Conservation (phyloP, 1,139 yeast species). For the Pichia sp. region DNA sequence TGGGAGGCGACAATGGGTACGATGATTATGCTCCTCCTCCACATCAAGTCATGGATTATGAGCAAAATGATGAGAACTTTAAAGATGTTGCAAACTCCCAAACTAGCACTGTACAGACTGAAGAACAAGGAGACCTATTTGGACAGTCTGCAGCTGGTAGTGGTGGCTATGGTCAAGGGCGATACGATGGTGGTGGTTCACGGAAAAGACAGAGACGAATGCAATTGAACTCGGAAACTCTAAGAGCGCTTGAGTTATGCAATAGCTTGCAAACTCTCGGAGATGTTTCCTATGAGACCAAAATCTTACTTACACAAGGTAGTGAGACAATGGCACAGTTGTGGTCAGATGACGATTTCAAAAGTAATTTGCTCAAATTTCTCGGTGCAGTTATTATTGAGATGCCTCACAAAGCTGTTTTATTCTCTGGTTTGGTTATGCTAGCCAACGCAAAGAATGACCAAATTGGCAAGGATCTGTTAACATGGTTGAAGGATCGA, state of each 20-base stretch:
- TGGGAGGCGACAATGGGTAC: conserved; percentile 4
- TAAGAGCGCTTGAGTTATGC: conserved; percentile 25
- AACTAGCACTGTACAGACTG: not conserved
- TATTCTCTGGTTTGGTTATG: conserved; percentile 65
- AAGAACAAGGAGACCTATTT: not conserved
- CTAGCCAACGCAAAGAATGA: conserved; percentile 65
- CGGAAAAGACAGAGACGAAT: conserved; percentile 14
- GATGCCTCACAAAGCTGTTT: conserved; percentile 84
- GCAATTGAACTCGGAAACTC: conserved; percentile 20
- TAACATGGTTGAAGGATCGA: conserved; percentile 36
- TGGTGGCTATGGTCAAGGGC: conserved; percentile 4
- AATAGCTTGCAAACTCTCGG: conserved; percentile 61
- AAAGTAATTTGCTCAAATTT: conserved; percentile 42
- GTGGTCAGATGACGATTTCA: conserved; percentile 49
- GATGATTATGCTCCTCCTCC: conserved; percentile 8
- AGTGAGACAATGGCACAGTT: conserved; percentile 18
- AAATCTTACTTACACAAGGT: conserved; percentile 12
- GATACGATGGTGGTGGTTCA: conserved; percentile 7
- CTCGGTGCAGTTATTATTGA: conserved; percentile 69
- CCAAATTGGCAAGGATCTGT: conserved; percentile 46
- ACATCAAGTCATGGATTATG: conserved; percentile 1
- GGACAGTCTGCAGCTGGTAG: not conserved
- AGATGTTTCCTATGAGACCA: conserved; percentile 39
- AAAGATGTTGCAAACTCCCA: not conserved
- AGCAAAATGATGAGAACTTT: not conserved